Evolutionary conservation across 768 basidiomycete genomes (phyloP).

Genomic region (Russula vinacea): DNA sequence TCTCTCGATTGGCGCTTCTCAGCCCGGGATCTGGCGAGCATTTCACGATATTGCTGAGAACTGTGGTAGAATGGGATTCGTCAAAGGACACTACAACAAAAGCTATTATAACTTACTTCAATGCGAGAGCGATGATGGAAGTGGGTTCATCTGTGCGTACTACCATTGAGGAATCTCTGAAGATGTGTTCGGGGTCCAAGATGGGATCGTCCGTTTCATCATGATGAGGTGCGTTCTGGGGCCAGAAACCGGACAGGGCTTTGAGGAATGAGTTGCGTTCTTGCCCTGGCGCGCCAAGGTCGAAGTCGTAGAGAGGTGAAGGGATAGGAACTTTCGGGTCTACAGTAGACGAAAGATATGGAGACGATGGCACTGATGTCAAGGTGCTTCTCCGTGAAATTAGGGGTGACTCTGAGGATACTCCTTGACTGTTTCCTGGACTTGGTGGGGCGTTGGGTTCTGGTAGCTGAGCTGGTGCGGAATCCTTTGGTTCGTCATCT

Average conservation of each 20-base stretch:
- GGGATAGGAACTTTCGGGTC: conserved; percentile 19
- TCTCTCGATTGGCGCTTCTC: conserved; percentile 68
- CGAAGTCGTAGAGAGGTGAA: conserved; percentile 47
- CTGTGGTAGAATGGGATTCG: conserved; percentile 39
- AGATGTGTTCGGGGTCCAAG: conserved; percentile 86
- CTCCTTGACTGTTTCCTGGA: conserved; percentile 14
- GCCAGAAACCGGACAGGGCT: conserved; percentile 82
- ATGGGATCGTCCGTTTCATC: conserved; percentile 64
- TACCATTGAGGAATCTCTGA: conserved; percentile 91
- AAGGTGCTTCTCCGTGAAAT: conserved; percentile 29
- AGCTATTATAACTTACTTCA: conserved; percentile 59
- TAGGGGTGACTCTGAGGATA: conserved; percentile 1
- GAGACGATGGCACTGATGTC: conserved; percentile 55
- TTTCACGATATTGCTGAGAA: conserved; percentile 78
- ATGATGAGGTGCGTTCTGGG: conserved; percentile 49
- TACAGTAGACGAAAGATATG: conserved; percentile 35
- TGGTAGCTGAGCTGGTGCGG: not conserved
- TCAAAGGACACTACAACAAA: not conserved
- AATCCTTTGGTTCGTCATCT: conserved; percentile 8
- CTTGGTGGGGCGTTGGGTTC: conserved; percentile 1
- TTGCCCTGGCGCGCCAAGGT: conserved; percentile 47
- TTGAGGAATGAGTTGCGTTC: conserved; percentile 78
- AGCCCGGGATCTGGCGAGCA: conserved; percentile 70
- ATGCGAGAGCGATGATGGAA: conserved; percentile 91
- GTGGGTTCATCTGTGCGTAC: conserved; percentile 96